Evolutionary conservation across 352 stramenopile species (phyloP).

Genomic region (Phytophthora pistaciae): DNA sequence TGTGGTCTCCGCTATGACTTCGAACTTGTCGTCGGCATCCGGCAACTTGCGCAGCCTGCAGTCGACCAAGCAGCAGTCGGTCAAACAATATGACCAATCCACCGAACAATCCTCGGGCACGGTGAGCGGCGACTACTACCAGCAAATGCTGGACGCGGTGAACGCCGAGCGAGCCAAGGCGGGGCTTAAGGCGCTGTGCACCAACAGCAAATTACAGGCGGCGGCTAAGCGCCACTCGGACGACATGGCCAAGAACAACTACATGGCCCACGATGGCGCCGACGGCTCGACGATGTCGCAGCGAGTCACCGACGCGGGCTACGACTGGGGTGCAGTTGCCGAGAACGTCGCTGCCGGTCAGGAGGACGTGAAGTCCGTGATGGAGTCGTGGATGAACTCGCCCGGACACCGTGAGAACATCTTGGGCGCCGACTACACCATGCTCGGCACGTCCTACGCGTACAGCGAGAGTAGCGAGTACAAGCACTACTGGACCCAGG

Average conservation of each 20-base stretch:
- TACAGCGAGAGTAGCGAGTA: slow-evolving; percentile 43
- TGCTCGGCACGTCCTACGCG: slow-evolving; percentile 45
- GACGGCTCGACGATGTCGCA: slow-evolving; percentile 52
- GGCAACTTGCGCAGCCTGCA: slow-evolving; percentile 40
- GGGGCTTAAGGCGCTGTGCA: slow-evolving; percentile 47
- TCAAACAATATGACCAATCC: slow-evolving; percentile 7
- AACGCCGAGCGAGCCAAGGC: slow-evolving; percentile 58
- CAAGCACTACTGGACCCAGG: slow-evolving; percentile 70
- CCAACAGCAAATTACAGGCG: slow-evolving; percentile 49
- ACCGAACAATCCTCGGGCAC: neutral
- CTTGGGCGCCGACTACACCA: slow-evolving; percentile 46
- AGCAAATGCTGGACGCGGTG: slow-evolving; percentile 45
- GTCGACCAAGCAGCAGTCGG: slow-evolving; percentile 37
- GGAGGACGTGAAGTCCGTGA: slow-evolving; percentile 52
- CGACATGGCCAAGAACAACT: slow-evolving; percentile 59
- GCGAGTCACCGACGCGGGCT: slow-evolving; percentile 55
- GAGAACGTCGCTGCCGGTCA: slow-evolving; percentile 72
- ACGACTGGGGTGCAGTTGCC: slow-evolving; percentile 57
- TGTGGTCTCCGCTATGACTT: slow-evolving; percentile 19
- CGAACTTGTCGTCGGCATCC: slow-evolving; percentile 15
- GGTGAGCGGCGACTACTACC: slow-evolving; percentile 32
- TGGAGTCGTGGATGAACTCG: slow-evolving; percentile 73
- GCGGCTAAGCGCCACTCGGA: slow-evolving; percentile 40
- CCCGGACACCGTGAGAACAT: slow-evolving; percentile 59
- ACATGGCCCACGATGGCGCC: slow-evolving; percentile 61